Conservation (phyloP, 352 stramenopile genomes). For the Salisapilia sapeloensis region DNA sequence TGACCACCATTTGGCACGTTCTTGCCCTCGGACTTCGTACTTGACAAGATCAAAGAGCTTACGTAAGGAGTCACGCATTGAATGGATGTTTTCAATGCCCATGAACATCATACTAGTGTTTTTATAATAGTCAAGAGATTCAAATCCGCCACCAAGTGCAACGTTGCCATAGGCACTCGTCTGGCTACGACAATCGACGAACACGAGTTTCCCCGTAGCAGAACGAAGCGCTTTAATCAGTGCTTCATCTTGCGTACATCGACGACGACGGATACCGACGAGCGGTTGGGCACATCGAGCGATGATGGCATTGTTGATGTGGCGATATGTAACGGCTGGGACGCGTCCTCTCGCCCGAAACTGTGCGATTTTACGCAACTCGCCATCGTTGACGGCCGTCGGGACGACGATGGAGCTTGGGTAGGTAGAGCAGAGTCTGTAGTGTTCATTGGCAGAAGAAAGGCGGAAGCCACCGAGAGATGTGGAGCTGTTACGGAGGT, state of each 20-base stretch:
- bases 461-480: conserved; percentile 41
- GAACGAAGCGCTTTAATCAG: conserved; percentile 37
- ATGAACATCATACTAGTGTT: conserved; percentile 69
- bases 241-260: conserved; percentile 82
- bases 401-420: conserved; percentile 81
- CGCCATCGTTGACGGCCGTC: conserved; percentile 79
- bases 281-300: conserved; percentile 88
- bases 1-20: conserved; percentile 66
- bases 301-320: conserved; percentile 84
- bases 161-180: conserved; percentile 76
- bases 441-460: conserved; percentile 51
- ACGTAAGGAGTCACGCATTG: conserved; percentile 73
- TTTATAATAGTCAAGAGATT: conserved; percentile 75
- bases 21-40: conserved; percentile 61
- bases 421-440: conserved; percentile 73
- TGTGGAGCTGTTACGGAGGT: conserved; percentile 21
- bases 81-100: conserved; percentile 89
- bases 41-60: conserved; percentile 76
- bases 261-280: conserved; percentile 87
- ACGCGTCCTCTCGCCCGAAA: conserved; percentile 89
- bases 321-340: conserved; percentile 83
- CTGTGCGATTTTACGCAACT: conserved; percentile 70
- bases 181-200: conserved; percentile 76
- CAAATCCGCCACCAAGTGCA: conserved; percentile 60
- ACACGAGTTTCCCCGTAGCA: conserved; percentile 35